Evolutionary conservation across 169 alveolate genomes (phyloP).

Genomic region (Plasmodium knowlesi): DNA sequence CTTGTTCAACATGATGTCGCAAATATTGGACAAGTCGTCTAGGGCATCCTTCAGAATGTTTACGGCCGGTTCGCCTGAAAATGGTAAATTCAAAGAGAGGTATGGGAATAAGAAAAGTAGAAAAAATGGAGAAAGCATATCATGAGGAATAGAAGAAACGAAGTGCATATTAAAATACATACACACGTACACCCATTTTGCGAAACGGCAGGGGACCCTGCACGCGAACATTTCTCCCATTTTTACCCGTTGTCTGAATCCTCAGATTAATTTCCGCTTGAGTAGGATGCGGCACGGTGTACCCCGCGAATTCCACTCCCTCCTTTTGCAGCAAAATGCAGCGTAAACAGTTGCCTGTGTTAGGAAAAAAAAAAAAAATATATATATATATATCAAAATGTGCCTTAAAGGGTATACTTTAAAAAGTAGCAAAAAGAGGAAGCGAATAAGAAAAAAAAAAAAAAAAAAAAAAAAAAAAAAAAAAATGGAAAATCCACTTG

Average conservation of each 20-base stretch:
- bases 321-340: conserved; percentile 83
- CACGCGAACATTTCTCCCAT: neutral
- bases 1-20: conserved; percentile 79
- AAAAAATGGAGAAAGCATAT: neutral
- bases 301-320: conserved; percentile 89
- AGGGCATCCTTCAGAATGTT: conserved; percentile 78
- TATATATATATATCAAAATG: neutral
- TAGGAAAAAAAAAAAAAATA: neutral
- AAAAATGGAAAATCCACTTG: neutral
- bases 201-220: neutral
- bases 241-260: conserved; percentile 88
- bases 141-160: neutral
- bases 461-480: neutral
- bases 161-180: neutral
- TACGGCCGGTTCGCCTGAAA: conserved; percentile 84
- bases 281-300: conserved; percentile 90
- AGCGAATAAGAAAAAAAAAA: neutral
- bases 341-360: conserved; percentile 82
- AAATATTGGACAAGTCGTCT: conserved; percentile 78
- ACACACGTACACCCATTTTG: neutral
- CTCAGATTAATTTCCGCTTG: conserved; percentile 86
- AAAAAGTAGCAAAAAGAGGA: neutral
- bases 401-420: neutral
- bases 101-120: neutral
- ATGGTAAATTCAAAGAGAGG: neutral